Percentiles rank a stretch among this genome's conserved stretches.
phyloP scores from a whole-genome alignment of 106 monocot genomes.

The Apostasia shenzhenica region DNA sequence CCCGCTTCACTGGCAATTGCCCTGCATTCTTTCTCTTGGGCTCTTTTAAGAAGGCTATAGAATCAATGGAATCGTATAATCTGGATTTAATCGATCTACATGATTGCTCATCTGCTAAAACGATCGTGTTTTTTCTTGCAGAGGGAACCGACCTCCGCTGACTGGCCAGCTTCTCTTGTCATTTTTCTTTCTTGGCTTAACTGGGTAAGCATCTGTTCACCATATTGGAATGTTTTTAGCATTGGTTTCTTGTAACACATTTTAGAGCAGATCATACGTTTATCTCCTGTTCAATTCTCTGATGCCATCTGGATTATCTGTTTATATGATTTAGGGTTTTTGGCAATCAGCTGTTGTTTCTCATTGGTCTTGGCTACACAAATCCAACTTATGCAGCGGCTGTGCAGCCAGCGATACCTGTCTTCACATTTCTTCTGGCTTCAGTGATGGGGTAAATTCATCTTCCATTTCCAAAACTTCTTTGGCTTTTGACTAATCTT shows the following conservation, averaged over 20 bases:
- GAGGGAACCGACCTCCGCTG: conserved; percentile 38
- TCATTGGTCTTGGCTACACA: conserved; percentile 78
- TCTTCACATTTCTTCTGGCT: conserved; percentile 83
- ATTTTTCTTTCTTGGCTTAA: conserved; percentile 77
- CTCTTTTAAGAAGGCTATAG: no score
- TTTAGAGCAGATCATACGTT: background rate
- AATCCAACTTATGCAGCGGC: conserved; percentile 81
- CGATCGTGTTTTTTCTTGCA: conserved; percentile 14
- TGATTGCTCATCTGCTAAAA: no score
- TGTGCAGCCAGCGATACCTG: conserved; percentile 77
- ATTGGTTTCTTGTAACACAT: background rate
- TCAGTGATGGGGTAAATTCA: conserved; percentile 37
- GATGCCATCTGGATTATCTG: background rate
- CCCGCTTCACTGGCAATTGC: no score
- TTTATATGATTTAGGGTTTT: conserved; percentile 48
- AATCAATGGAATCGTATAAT: no score
- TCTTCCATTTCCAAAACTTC: no score
- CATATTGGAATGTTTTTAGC: background rate
- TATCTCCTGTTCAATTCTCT: background rate
- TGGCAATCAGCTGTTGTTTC: conserved; percentile 87
- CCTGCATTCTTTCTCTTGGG: no score
- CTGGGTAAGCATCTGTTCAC: conserved; percentile 43
- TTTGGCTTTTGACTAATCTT: no score
- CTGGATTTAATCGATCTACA: no score
- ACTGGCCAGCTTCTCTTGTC: conserved; percentile 43